Evolutionary conservation across 176 grass and related monocot genomes (phyloP).

Genomic region (Sorghum bicolor): Sorghum_bicolor_NCBIv3 NC_012871.2:4109501-4110000

Average conservation of each 20-base stretch:
- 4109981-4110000: conserved; percentile 87
- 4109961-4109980: conserved; percentile 92
- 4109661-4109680: conserved; percentile 17
- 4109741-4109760: conserved; percentile 12
- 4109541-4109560: conserved; percentile 25
- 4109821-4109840: background rate
- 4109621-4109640: conserved; percentile 86
- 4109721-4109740: background rate
- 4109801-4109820: background rate
- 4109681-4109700: background rate
- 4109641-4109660: conserved; percentile 58
- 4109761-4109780: background rate
- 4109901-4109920: background rate
- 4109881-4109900: conserved; percentile 1
- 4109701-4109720: conserved; percentile 13
- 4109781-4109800: background rate
- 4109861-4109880: conserved; percentile 1
- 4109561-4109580: conserved; percentile 92
- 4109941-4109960: conserved; percentile 81
- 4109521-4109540: conserved; percentile 13
- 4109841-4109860: conserved; percentile 12
- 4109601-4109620: conserved; percentile 95
- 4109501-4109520: background rate
- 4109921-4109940: conserved; percentile 57
- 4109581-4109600: conserved; percentile 97